A percentile compares a stretch with the other conserved stretches of the same genome.
Evolutionary conservation across 352 stramenopile genomes (phyloP).

Genomic region (Globisporangium lucens): DNA sequence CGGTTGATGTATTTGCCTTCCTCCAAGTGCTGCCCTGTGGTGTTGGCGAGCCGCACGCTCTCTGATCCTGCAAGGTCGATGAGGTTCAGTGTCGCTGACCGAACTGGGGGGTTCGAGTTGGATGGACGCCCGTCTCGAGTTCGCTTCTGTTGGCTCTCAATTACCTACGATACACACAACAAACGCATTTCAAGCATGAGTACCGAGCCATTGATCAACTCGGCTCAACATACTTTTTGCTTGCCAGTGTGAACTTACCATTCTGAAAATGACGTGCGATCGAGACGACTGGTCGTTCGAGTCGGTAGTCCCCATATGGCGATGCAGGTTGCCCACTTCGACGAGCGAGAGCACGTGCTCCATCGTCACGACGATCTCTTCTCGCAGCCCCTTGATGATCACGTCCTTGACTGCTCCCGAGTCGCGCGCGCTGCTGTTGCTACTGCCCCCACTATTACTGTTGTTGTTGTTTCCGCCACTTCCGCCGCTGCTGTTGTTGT

Average conservation of each 20-base stretch:
- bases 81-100: slow-evolving; percentile 87
- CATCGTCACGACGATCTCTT: slow-evolving; percentile 75
- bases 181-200: slow-evolving; percentile 39
- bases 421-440: slow-evolving; percentile 20
- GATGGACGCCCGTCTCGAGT: slow-evolving; percentile 19
- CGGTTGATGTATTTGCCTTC: slow-evolving; percentile 92
- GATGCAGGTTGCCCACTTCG: slow-evolving; percentile 71
- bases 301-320: slow-evolving; percentile 71
- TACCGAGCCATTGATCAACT: slow-evolving; percentile 11
- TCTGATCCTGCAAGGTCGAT: slow-evolving; percentile 90
- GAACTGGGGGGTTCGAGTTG: slow-evolving; percentile 27
- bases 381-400: slow-evolving; percentile 78
- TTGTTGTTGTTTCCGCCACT: neutral
- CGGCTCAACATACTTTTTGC: neutral
- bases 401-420: slow-evolving; percentile 67
- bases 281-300: slow-evolving; percentile 79
- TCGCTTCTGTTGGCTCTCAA: slow-evolving; percentile 66
- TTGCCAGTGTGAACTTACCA: slow-evolving; percentile 24
- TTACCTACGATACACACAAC: slow-evolving; percentile 45
- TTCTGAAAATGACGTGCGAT: slow-evolving; percentile 76
- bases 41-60: slow-evolving; percentile 80
- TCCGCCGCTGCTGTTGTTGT: slow-evolving; percentile 14
- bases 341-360: slow-evolving; percentile 87
- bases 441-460: neutral
- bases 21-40: slow-evolving; percentile 64